phyloP scores from a whole-genome alignment of 202 grass and related monocot species.

The Carex arenaria region DNA sequence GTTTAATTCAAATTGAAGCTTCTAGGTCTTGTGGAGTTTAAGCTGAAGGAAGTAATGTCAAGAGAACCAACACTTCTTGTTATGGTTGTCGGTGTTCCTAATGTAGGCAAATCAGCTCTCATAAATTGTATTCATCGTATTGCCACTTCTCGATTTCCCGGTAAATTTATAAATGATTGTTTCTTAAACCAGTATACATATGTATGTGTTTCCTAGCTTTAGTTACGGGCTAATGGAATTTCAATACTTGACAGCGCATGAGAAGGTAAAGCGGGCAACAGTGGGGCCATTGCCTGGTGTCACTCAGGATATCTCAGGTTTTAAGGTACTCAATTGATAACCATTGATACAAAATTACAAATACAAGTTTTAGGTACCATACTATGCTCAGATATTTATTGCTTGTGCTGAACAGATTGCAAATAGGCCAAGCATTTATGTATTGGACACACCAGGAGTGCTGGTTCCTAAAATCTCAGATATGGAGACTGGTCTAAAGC shows the following conservation, averaged over 20 bases:
- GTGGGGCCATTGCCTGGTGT: slow-evolving; percentile 88
- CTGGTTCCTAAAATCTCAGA: slow-evolving; percentile 89
- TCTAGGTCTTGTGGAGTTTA: slow-evolving; percentile 73
- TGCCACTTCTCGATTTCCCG: slow-evolving; percentile 71
- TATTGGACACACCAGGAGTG: slow-evolving; percentile 93
- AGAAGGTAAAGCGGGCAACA: slow-evolving; percentile 68
- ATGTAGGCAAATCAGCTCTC: slow-evolving; percentile 92
- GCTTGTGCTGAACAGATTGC: slow-evolving; percentile 59
- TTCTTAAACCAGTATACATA: not conserved
- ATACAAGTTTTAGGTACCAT: not conserved
- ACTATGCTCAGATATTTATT: not conserved
- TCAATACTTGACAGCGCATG: slow-evolving; percentile 43
- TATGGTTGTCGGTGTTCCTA: slow-evolving; percentile 92
- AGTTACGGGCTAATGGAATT: not conserved
- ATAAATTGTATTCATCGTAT: slow-evolving; percentile 90
- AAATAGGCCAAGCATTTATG: slow-evolving; percentile 92
- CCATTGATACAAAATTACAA: not conserved
- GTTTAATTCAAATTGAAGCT: slow-evolving; percentile 39
- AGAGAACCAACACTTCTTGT: slow-evolving; percentile 96
- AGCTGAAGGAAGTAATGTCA: slow-evolving; percentile 76
- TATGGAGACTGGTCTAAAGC: slow-evolving; percentile 86
- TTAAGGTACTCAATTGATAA: slow-evolving; percentile 40
- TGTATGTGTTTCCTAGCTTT: not conserved
- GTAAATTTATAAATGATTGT: slow-evolving; percentile 33
- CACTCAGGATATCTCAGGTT: slow-evolving; percentile 96